phyloP scores from a whole-genome alignment of 2,329 filamentous ascomycete species.

The Dactylellina cionopaga region DNA sequence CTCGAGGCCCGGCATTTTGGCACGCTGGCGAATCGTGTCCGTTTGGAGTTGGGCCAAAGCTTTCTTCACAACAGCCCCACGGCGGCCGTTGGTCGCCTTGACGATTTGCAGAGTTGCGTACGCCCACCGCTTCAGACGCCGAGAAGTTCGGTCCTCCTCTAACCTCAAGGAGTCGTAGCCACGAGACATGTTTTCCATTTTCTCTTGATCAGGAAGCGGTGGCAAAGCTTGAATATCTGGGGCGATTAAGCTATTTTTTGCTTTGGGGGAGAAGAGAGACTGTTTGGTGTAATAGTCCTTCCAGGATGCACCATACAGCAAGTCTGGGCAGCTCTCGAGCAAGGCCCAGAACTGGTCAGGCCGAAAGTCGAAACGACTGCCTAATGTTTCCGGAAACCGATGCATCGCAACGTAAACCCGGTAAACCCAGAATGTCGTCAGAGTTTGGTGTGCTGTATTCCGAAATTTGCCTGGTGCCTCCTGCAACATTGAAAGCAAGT shows the following conservation, averaged over 20 bases:
- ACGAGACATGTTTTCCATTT: not conserved
- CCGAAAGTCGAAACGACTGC: not conserved
- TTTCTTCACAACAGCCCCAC: slow-evolving; percentile 56
- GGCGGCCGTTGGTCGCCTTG: slow-evolving; percentile 47
- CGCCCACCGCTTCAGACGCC: slow-evolving; percentile 57
- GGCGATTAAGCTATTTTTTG: slow-evolving; percentile 58
- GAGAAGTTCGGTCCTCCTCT: slow-evolving; percentile 17
- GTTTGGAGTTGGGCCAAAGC: slow-evolving; percentile 48
- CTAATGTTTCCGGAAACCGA: slow-evolving; percentile 53
- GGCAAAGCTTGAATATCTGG: slow-evolving; percentile 59
- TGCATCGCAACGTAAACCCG: slow-evolving; percentile 59
- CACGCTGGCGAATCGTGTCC: slow-evolving; percentile 47
- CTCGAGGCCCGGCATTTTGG: slow-evolving; percentile 37
- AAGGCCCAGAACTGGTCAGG: slow-evolving; percentile 55
- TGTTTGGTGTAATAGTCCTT: slow-evolving; percentile 59
- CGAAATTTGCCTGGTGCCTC: slow-evolving; percentile 58
- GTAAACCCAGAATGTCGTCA: slow-evolving; percentile 60
- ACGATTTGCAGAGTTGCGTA: slow-evolving; percentile 58
- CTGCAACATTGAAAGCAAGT: slow-evolving; percentile 56
- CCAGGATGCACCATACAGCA: slow-evolving; percentile 59
- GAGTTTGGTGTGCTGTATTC: slow-evolving; percentile 59
- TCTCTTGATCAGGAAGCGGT: slow-evolving; percentile 4
- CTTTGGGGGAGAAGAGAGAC: slow-evolving; percentile 58
- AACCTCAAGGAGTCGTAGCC: slow-evolving; percentile 6
- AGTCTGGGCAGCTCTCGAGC: slow-evolving; percentile 55